Conservation (phyloP, 1,139 yeast species). For the Williopsis jadinii region DNA sequence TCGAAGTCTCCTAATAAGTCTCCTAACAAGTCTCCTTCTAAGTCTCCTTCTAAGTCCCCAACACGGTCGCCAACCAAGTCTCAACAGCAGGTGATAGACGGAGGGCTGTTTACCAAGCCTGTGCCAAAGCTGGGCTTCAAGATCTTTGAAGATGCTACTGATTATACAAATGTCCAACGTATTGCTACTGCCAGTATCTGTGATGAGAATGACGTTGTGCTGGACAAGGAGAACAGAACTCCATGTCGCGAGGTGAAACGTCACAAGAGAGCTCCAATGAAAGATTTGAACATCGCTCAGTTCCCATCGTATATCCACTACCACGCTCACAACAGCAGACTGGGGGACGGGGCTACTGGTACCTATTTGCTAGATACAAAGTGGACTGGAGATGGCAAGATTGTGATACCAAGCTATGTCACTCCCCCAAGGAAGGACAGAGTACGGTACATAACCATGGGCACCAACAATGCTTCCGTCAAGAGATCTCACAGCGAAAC, state of each 20-base stretch:
- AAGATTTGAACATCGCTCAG: conserved; percentile 12
- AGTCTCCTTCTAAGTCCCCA: conserved; percentile 7
- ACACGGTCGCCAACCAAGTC: conserved; percentile 18
- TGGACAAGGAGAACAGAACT: conserved; percentile 16
- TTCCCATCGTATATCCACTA: conserved; percentile 14
- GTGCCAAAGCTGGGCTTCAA: conserved; percentile 13
- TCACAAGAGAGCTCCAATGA: conserved; percentile 6
- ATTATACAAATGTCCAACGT: conserved; percentile 14
- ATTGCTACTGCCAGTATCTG: conserved; percentile 9
- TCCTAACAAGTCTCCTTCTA: no score
- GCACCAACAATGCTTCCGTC: conserved; percentile 6
- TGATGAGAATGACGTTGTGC: conserved; percentile 16
- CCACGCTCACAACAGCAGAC: conserved; percentile 1
- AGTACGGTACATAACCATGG: conserved; percentile 13
- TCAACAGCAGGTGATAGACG: conserved; percentile 11
- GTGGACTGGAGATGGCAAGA: conserved; percentile 12
- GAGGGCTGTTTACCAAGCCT: conserved; percentile 1
- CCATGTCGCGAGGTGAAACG: background rate
- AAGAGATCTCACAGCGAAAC: conserved; percentile 8
- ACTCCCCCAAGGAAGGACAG: conserved; percentile 22
- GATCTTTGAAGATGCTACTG: conserved; percentile 19
- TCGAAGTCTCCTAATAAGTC: no score
- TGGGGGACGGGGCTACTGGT: conserved; percentile 3
- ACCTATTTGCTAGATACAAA: conserved; percentile 10
- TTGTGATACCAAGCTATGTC: conserved; percentile 16